Base-by-base conservation (phyloP, 2,329 filamentous ascomycete species). In the Pezicula radicicola region DNA sequence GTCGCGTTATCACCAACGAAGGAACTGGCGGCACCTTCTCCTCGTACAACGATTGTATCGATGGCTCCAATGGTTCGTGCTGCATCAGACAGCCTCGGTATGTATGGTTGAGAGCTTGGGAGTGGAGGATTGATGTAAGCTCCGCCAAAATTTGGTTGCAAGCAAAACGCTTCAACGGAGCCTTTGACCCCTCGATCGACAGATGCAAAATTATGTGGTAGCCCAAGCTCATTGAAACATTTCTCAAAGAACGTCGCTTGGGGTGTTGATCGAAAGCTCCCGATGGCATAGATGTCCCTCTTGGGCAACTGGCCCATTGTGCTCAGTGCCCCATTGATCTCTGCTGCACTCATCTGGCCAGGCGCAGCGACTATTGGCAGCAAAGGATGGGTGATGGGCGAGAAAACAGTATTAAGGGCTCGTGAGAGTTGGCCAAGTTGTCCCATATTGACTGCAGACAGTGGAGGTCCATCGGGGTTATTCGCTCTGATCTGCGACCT, bases 361-460 rank as follows among this genome's bases (percentile, higher is more conserved):
- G 91, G 90, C 0, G 90, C 90, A 21, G 90, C 90, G 52, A 94
- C 90, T 64, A 91, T 85, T 8, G 91, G 90, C 3, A 95, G 76
- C 9, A 94, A 75, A 1, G 90, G 89, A 63, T 96, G 90, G 0
- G 91, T 95, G 65, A 95, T 92, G 25, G 90, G 89, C 0, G 89
- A 92, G 67, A 95, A 93, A 55, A 93, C 87, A 51, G 87, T 89
- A 70, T 95, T 95, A 52, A 94, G 75, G 0, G 88, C 88, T 61
- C 91, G 81, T 1, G 90, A 94, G 46, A 95, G 81, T 65, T 95
- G 90, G 10, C 91, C 91, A n/a, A 84, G 82, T 60, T 89, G 85
- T 25, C 89, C 89, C 89, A 94, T 94, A 68, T 94, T 94, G 59
- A 95, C 83, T 6, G 88, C 89, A 2, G 89, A 94, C 33, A 96